These are phyloP conservation scores for Priceomyces haplophilus DNA, from an alignment of 805 yeast genomes.

Conservation along the genomic window DNA sequence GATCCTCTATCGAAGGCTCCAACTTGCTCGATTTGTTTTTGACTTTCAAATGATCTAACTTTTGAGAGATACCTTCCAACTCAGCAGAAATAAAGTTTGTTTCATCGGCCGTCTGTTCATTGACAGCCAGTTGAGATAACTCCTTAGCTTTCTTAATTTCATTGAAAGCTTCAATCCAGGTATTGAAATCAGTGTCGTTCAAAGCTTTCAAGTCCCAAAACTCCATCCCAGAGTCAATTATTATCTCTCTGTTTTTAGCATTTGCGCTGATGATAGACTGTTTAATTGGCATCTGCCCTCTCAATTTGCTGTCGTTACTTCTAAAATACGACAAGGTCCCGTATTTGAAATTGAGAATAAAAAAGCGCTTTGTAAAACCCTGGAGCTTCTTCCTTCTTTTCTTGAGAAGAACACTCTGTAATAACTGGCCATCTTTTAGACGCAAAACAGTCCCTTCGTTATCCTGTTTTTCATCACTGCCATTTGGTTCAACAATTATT, in stretches of 20 bases:
- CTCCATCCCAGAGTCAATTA: constrained; percentile 92
- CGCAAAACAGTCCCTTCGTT: constrained; percentile 17
- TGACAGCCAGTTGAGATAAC: constrained; percentile 3
- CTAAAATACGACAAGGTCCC: constrained; percentile 84
- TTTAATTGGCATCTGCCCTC: constrained; percentile 90
- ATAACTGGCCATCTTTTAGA: constrained; percentile 62
- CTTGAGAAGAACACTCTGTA: constrained; percentile 78
- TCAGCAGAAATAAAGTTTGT: constrained; percentile 11
- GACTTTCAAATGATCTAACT: constrained; percentile 19
- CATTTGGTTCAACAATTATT: not conserved
- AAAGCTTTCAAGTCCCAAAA: constrained; percentile 83
- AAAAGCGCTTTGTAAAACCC: constrained; percentile 82
- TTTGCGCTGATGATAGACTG: constrained; percentile 82
- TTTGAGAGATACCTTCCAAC: constrained; percentile 19
- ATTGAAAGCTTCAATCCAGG: constrained; percentile 83
- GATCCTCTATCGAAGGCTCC: constrained; percentile 6
- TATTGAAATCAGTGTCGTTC: constrained; percentile 60
- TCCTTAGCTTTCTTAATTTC: constrained; percentile 35
- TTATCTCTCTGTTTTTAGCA: constrained; percentile 60
- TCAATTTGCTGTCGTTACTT: constrained; percentile 63
- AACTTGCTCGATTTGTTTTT: constrained; percentile 6
- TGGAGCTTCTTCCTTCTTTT: constrained; percentile 78
- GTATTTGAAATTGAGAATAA: constrained; percentile 75
- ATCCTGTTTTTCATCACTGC: not conserved
- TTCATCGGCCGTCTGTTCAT: constrained; percentile 10